phyloP scores from a whole-genome alignment of 1,139 yeast genomes.

The Hansenula lynferdii region DNA sequence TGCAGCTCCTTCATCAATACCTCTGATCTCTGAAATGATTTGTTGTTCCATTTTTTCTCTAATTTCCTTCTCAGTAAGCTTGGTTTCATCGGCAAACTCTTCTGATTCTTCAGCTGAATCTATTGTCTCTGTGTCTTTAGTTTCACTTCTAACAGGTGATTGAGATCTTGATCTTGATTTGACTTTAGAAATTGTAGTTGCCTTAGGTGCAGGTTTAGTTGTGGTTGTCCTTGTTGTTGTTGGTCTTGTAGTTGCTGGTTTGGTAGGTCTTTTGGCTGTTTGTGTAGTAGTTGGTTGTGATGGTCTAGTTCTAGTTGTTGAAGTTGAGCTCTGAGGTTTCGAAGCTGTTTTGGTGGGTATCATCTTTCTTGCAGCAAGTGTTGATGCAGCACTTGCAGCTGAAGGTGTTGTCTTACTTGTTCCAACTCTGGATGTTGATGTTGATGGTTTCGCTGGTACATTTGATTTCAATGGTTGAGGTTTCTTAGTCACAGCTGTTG shows the following conservation, averaged over 20 bases:
- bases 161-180: slow-evolving; percentile 15
- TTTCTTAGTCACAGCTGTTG: background rate
- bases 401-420: too few relatives aligned
- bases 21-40: slow-evolving; percentile 31
- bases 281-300: background rate
- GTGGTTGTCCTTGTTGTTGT: slow-evolving; percentile 2
- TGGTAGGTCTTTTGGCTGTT: slow-evolving; percentile 3
- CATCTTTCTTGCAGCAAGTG: background rate
- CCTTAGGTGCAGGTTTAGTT: background rate
- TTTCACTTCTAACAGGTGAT: slow-evolving; percentile 16
- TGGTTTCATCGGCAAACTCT: slow-evolving; percentile 19
- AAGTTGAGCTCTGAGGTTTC: background rate
- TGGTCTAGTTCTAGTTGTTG: background rate
- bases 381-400: background rate
- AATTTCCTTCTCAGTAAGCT: slow-evolving; percentile 22
- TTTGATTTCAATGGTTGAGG: background rate
- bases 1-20: slow-evolving; percentile 64
- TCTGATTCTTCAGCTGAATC: slow-evolving; percentile 21
- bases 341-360: slow-evolving; percentile 3
- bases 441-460: background rate
- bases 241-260: slow-evolving; percentile 7
- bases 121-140: slow-evolving; percentile 30
- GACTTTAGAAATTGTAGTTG: slow-evolving; percentile 2
- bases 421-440: too few relatives aligned
- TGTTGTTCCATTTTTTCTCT: slow-evolving; percentile 31